Conservation (phyloP, 2,329 filamentous ascomycete genomes). For the Penicillium sp. region DNA sequence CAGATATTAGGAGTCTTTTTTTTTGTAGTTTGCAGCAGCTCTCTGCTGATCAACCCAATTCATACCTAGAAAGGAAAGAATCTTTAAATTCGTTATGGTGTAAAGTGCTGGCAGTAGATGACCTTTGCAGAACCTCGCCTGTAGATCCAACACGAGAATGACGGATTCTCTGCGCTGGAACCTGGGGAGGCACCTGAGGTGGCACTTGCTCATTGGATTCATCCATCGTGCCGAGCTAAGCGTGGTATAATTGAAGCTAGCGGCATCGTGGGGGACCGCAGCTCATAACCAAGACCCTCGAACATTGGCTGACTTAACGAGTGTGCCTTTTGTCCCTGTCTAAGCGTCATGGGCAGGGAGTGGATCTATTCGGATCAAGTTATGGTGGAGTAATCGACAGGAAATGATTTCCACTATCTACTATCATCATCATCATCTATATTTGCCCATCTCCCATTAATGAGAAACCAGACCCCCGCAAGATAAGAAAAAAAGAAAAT, state of each 20-base stretch:
- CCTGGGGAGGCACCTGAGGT: neutral
- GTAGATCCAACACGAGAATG: conserved; percentile 3
- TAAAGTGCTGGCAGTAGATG: conserved; percentile 25
- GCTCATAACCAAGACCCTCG: neutral
- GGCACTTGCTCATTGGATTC: neutral
- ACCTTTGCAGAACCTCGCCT: conserved; percentile 8
- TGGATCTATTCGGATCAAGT: neutral
- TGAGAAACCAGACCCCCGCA: no score
- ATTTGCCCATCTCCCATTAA: no score
- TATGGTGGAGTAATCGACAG: neutral
- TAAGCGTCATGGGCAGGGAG: neutral
- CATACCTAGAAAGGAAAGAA: conserved; percentile 27
- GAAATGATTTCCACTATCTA: neutral
- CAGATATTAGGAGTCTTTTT: neutral
- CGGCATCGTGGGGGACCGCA: neutral
- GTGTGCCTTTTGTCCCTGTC: neutral
- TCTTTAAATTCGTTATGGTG: conserved; percentile 32
- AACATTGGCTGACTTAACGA: neutral
- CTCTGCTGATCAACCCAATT: neutral
- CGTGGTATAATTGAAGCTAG: neutral
- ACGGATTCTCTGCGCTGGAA: neutral
- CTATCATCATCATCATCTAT: neutral
- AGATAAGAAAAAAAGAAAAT: no score
- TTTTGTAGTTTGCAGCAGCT: neutral
- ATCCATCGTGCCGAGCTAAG: neutral